These are phyloP conservation scores for Vigna radiata DNA, from an alignment of 306 rosid genomes.

Conservation along the genomic window DNA sequence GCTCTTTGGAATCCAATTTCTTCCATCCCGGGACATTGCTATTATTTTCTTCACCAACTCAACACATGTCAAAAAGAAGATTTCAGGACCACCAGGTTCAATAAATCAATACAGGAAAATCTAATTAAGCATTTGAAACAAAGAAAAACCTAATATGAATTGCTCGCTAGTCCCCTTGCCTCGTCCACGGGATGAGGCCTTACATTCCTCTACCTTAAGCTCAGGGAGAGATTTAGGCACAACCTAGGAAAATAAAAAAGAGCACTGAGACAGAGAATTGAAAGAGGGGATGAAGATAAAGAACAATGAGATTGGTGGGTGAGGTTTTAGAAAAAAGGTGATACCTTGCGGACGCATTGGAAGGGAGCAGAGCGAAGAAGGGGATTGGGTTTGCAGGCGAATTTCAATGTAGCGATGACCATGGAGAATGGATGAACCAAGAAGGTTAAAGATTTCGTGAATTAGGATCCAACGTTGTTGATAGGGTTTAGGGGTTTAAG, in stretches of 20 bases:
- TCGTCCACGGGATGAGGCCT: constrained; percentile 37
- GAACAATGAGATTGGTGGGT: neutral
- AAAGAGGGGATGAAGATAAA: neutral
- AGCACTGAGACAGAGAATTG: neutral
- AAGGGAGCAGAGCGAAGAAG: constrained; percentile 53
- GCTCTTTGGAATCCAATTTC: constrained; percentile 74
- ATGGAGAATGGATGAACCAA: constrained; percentile 37
- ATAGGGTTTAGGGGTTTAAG: constrained; percentile 48
- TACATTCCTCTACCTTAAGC: constrained; percentile 52
- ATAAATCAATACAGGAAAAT: constrained; percentile 14
- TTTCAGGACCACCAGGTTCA: constrained; percentile 23
- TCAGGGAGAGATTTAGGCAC: constrained; percentile 52
- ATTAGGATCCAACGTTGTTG: neutral
- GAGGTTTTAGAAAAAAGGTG: neutral
- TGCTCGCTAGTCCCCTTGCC: constrained; percentile 46
- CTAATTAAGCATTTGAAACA: constrained; percentile 1
- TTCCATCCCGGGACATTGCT: constrained; percentile 59
- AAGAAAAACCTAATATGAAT: neutral
- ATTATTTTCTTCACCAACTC: constrained; percentile 48
- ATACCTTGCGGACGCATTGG: constrained; percentile 61
- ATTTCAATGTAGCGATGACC: constrained; percentile 60
- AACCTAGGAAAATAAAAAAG: constrained; percentile 39
- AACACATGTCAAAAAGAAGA: neutral
- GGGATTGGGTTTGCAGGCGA: constrained; percentile 51
- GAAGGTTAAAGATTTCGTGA: constrained; percentile 18